phyloP scores from a whole-genome alignment of 1,284 basidiomycete genomes.

The Rhodotorula glutinis region DNA sequence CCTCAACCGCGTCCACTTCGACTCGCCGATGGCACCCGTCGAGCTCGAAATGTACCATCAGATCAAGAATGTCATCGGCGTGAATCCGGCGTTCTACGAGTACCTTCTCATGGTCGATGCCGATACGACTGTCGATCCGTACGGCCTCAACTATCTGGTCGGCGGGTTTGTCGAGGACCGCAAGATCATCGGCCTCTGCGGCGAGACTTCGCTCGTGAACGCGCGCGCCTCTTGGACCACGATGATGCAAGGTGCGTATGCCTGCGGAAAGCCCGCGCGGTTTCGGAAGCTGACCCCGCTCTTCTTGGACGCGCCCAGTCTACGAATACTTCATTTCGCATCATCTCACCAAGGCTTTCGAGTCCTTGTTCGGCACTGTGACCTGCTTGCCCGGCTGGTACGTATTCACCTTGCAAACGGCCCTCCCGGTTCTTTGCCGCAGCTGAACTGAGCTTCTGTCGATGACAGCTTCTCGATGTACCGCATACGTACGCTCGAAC shows the following conservation, averaged over 20 bases:
- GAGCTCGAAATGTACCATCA: conserved; percentile 99
- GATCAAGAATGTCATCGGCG: conserved; percentile 98
- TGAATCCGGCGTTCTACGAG: conserved; percentile 97
- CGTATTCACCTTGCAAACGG: too few species aligned
- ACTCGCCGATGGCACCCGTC: conserved; percentile 90
- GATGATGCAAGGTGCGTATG: conserved; percentile 80
- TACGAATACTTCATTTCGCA: conserved; percentile 98
- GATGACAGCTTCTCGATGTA: conserved; percentile 83
- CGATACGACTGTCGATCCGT: conserved; percentile 62
- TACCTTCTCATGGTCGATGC: conserved; percentile 96
- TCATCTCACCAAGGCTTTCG: conserved; percentile 97
- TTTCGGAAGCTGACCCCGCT: not conserved
- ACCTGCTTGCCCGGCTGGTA: conserved; percentile 81
- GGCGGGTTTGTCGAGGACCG: conserved; percentile 40
- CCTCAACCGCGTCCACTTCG: conserved; percentile 97
- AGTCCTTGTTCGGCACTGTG: conserved; percentile 92
- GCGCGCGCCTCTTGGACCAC: conserved; percentile 91
- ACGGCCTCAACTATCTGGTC: conserved; percentile 39
- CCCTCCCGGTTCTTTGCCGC: too few species aligned
- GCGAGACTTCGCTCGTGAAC: conserved; percentile 91
- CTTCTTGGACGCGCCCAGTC: conserved; percentile 51
- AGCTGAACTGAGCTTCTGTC: not conserved
- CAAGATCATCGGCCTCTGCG: conserved; percentile 83
- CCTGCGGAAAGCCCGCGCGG: conserved; percentile 15
- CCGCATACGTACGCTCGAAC: conserved; percentile 77